Percentiles rank a stretch among this genome's conserved stretches.
Conservation (phyloP, 2,329 filamentous ascomycete genomes). For the Neurospora sp. region DNA sequence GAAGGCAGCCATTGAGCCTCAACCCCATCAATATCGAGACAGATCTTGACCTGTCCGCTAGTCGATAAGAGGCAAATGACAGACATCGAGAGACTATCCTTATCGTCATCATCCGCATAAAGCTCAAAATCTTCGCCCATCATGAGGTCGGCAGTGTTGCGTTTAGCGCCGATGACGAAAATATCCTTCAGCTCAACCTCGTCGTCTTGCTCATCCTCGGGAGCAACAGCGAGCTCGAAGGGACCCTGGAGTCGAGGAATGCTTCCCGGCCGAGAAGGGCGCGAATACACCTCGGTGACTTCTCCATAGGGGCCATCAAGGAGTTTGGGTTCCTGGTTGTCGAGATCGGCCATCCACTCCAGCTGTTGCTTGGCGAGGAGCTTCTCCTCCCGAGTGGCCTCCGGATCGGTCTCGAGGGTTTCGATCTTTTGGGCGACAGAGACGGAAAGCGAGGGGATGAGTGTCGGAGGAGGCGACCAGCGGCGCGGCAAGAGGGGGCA, state of each 20-base stretch:
- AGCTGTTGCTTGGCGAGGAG: constrained; percentile 54
- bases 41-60: constrained; percentile 51
- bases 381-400: constrained; percentile 41
- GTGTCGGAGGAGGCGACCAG: constrained; percentile 68
- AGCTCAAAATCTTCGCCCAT: constrained; percentile 55
- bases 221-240: constrained; percentile 46
- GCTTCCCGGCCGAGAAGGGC: constrained; percentile 47
- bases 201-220: constrained; percentile 42
- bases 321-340: constrained; percentile 51
- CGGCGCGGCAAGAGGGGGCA: constrained; percentile 81
- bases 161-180: constrained; percentile 51
- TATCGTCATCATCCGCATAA: constrained; percentile 45
- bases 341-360: constrained; percentile 58
- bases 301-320: constrained; percentile 41
- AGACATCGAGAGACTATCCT: constrained; percentile 50
- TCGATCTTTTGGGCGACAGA: constrained; percentile 69
- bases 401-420: constrained; percentile 49
- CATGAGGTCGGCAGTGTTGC: constrained; percentile 51
- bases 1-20: constrained; percentile 59
- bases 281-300: constrained; percentile 43
- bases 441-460: constrained; percentile 74
- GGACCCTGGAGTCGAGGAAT: constrained; percentile 54
- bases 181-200: constrained; percentile 52
- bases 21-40: constrained; percentile 51
- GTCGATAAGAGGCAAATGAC: constrained; percentile 51